phyloP scores from a whole-genome alignment of 2,329 filamentous ascomycete genomes.

The Cryoendolithus antarcticus region DNA sequence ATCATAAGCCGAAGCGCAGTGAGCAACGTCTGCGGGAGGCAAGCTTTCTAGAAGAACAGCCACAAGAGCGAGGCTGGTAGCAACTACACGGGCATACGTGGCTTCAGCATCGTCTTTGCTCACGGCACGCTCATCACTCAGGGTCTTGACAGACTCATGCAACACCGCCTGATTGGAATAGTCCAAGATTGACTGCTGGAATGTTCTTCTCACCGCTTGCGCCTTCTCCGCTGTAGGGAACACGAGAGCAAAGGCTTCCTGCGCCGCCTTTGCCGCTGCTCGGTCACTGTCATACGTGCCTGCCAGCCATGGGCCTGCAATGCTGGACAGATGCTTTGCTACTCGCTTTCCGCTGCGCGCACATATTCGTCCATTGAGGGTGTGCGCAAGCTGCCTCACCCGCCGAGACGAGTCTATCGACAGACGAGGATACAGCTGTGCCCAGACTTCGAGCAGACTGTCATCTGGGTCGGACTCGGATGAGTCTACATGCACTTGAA shows the following conservation, averaged over 20 bases:
- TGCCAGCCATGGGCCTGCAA: constrained; percentile 82
- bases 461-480: constrained; percentile 57
- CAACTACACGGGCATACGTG: constrained; percentile 72
- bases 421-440: constrained; percentile 65
- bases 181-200: constrained; percentile 67
- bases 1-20: constrained; percentile 50
- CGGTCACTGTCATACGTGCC: constrained; percentile 80
- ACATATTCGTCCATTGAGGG: constrained; percentile 53
- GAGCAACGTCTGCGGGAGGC: constrained; percentile 41
- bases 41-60: constrained; percentile 39
- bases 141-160: constrained; percentile 63
- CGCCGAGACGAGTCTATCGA: constrained; percentile 82
- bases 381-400: constrained; percentile 78
- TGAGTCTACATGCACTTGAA: constrained; percentile 53
- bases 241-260: constrained; percentile 61
- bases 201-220: constrained; percentile 63
- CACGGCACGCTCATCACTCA: constrained; percentile 81
- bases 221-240: constrained; percentile 72
- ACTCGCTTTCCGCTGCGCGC: constrained; percentile 62
- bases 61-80: constrained; percentile 44
- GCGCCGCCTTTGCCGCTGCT: constrained; percentile 61
- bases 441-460: constrained; percentile 77
- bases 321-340: constrained; percentile 61
- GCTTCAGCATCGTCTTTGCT: constrained; percentile 72
- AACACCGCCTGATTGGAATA: constrained; percentile 68